These are phyloP conservation scores for Leishmania martiniquensis DNA, from an alignment of 208 protist species.

Conservation along the genomic window DNA sequence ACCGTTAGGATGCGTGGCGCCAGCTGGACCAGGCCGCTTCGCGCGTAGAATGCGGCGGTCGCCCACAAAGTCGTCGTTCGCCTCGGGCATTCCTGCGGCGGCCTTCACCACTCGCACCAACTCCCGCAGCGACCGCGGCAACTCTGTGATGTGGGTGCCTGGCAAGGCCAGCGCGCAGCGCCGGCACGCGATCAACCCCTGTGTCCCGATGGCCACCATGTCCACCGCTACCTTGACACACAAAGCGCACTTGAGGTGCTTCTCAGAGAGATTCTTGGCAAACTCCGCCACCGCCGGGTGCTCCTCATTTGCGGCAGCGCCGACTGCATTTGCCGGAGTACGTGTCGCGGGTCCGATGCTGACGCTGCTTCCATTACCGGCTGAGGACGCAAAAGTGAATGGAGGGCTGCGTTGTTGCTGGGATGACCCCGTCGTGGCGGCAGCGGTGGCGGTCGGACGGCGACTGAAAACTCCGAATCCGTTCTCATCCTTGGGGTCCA, in stretches of 20 bases:
- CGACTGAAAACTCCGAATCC: slow-evolving; percentile 19
- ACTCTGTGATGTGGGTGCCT: slow-evolving; percentile 30
- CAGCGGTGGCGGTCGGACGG: slow-evolving; percentile 3
- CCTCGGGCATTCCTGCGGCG: slow-evolving; percentile 13
- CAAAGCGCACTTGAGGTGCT: slow-evolving; percentile 48
- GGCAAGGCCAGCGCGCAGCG: slow-evolving; percentile 36
- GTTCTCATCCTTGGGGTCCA: slow-evolving; percentile 31
- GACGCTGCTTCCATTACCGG: background rate
- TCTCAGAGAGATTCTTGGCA: slow-evolving; percentile 37
- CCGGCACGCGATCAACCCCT: slow-evolving; percentile 51
- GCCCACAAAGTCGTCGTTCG: slow-evolving; percentile 2
- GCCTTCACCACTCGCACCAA: slow-evolving; percentile 22
- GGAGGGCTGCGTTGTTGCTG: background rate
- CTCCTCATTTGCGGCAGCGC: background rate
- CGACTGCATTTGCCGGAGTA: background rate
- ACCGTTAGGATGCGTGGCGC: background rate
- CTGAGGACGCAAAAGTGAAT: background rate
- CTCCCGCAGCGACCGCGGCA: slow-evolving; percentile 38
- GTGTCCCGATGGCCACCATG: slow-evolving; percentile 51
- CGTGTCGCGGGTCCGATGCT: background rate
- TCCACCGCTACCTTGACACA: slow-evolving; percentile 53
- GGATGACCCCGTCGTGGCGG: background rate
- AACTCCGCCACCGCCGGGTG: slow-evolving; percentile 23
- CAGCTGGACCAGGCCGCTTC: slow-evolving; percentile 6
- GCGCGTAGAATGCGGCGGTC: slow-evolving; percentile 26